Evolutionary conservation across 495 filamentous ascomycete species (phyloP).

Genomic region (Xylaria cubensis): DNA sequence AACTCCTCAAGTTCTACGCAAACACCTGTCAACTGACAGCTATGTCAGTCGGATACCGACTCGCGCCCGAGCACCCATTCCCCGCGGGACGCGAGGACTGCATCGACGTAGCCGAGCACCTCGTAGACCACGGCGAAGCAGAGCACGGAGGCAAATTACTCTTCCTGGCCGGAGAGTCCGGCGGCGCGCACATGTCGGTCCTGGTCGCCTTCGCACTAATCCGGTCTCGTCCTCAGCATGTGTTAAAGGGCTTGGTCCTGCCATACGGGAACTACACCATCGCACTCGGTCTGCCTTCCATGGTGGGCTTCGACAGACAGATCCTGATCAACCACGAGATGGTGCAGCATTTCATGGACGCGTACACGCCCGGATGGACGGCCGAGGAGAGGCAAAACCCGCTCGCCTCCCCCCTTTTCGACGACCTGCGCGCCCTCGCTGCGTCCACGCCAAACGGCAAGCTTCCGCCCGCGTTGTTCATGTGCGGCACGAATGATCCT

Average conservation of each 20-base stretch:
- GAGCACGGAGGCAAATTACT: neutral
- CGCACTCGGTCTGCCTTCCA: neutral
- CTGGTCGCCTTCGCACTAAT: neutral
- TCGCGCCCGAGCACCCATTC: constrained; percentile 65
- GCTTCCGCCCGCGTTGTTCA: constrained; percentile 60
- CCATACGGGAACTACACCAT: neutral
- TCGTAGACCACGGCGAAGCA: neutral
- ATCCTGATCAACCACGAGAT: neutral
- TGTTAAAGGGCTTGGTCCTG: neutral
- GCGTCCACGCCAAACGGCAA: neutral
- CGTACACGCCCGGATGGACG: neutral
- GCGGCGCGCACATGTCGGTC: neutral
- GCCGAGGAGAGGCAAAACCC: neutral
- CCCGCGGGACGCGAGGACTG: constrained; percentile 60
- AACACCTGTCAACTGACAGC: constrained; percentile 35
- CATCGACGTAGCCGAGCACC: constrained; percentile 30
- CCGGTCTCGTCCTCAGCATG: neutral
- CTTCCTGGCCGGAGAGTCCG: constrained; percentile 11
- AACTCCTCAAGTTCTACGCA: constrained; percentile 47
- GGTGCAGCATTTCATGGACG: neutral
- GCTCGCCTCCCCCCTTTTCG: neutral
- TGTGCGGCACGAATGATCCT: constrained; percentile 59
- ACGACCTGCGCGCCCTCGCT: constrained; percentile 2
- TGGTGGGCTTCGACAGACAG: neutral
- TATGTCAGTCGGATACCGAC: constrained; percentile 63